Evolutionary conservation across 371 early-diverging fungal genomes (phyloP).

Genomic region (Mucor indicus): DNA sequence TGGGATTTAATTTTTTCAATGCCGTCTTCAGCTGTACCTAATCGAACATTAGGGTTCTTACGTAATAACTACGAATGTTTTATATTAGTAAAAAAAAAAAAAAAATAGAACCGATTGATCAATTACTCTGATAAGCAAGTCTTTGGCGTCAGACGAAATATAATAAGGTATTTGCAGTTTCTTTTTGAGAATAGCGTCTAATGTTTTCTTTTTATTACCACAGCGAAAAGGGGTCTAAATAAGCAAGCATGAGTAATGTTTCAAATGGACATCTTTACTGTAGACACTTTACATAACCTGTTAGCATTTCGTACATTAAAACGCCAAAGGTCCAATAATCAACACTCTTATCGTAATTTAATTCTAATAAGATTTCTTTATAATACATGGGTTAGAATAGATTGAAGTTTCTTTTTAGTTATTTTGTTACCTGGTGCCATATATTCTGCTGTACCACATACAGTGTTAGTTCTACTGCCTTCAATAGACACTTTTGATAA

Average conservation of each 20-base stretch:
- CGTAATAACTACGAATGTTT: constrained; percentile 53
- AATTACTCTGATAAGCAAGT: constrained; percentile 47
- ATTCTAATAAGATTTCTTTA: constrained; percentile 72
- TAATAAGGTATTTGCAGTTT: constrained; percentile 74
- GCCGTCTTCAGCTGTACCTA: constrained; percentile 69
- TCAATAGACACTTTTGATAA: constrained; percentile 77
- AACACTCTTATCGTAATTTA: constrained; percentile 80
- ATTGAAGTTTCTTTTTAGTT: neutral
- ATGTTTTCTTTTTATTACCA: constrained; percentile 72
- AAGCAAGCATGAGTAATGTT: neutral
- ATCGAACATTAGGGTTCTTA: constrained; percentile 65
- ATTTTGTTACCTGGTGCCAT: constrained; percentile 50
- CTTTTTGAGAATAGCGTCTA: constrained; percentile 78
- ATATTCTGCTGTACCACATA: constrained; percentile 91
- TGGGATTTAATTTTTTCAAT: constrained; percentile 79
- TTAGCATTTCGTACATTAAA: constrained; percentile 86
- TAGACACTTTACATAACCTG: constrained; percentile 49
- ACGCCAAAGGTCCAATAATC: constrained; percentile 97
- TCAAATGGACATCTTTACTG: neutral
- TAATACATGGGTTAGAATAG: neutral
- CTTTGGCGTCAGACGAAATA: constrained; percentile 65
- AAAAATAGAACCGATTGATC: neutral
- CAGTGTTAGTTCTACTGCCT: constrained; percentile 73
- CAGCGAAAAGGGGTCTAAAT: constrained; percentile 71
- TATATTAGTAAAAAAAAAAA: neutral